Evolutionary conservation across 1,284 basidiomycete genomes (phyloP).

Genomic region (Ceratobasidium papillatum): DNA sequence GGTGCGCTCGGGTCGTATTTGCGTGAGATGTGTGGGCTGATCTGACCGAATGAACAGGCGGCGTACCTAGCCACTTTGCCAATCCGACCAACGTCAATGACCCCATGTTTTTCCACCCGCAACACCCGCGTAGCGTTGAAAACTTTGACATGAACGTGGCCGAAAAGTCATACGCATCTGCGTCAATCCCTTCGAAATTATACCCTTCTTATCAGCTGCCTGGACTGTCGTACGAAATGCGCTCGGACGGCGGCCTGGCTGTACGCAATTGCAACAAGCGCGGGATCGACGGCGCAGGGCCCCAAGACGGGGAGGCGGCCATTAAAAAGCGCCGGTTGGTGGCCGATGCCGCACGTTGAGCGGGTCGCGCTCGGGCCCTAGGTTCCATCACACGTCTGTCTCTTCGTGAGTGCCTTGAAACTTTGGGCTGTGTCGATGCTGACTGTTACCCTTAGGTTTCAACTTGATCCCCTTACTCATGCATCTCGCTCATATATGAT

Average conservation of each 20-base stretch:
- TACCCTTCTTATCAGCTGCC: conserved; percentile 29
- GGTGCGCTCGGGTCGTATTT: background rate
- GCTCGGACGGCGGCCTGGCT: conserved; percentile 11
- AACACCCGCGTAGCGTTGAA: conserved; percentile 28
- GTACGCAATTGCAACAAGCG: conserved; percentile 15
- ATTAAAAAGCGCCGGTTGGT: conserved; percentile 27
- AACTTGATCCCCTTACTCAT: background rate
- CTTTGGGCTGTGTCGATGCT: background rate
- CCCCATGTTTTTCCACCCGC: conserved; percentile 34
- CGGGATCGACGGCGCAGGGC: conserved; percentile 1
- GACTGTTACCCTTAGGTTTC: background rate
- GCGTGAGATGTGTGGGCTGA: background rate
- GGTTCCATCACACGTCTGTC: background rate
- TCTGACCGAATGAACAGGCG: background rate
- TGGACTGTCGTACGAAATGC: conserved; percentile 15
- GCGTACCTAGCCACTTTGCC: background rate
- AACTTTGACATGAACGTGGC: conserved; percentile 17
- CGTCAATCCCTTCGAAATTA: background rate
- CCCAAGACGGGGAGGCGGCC: conserved; percentile 1
- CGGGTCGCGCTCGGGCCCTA: background rate
- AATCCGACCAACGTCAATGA: conserved; percentile 19
- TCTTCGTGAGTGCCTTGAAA: background rate
- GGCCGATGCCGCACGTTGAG: background rate
- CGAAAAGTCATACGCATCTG: background rate
- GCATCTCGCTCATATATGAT: background rate